These are phyloP conservation scores for Pseudogymnoascus sp. DNA, from an alignment of 2,329 filamentous ascomycete species.

Conservation along the genomic window DNA sequence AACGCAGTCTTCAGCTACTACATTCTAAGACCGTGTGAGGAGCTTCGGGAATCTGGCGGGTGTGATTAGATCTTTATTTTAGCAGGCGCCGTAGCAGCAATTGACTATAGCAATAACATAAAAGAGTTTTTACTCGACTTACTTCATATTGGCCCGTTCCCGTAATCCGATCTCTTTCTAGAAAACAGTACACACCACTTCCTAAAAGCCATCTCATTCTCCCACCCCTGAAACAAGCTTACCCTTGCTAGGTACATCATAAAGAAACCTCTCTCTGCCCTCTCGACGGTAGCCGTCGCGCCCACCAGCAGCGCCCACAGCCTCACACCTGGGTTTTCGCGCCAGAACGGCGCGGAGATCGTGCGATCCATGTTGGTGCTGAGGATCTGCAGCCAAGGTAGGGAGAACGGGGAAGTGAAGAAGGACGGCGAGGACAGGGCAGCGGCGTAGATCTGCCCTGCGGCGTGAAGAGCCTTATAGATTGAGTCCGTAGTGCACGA, in stretches of 20 bases:
- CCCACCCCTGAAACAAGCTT: background rate
- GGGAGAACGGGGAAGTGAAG: conserved; percentile 9
- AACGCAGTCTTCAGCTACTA: conserved; percentile 15
- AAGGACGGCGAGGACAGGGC: background rate
- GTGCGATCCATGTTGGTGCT: conserved; percentile 8
- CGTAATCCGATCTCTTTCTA: background rate
- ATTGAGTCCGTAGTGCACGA: conserved; percentile 10
- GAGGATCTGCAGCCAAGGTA: conserved; percentile 2
- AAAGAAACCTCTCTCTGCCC: conserved; percentile 14
- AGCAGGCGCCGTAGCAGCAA: background rate
- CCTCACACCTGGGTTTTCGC: conserved; percentile 12
- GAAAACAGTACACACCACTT: background rate
- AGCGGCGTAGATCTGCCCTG: conserved; percentile 8
- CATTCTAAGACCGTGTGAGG: conserved; percentile 2
- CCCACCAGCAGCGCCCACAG: conserved; percentile 14
- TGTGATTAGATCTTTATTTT: background rate
- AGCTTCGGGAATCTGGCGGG: background rate
- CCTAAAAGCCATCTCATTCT: background rate
- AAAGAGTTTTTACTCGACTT: background rate
- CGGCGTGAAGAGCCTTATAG: conserved; percentile 11
- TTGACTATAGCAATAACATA: background rate
- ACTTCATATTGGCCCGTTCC: background rate
- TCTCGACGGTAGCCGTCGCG: conserved; percentile 10
- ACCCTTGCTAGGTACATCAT: conserved; percentile 14
- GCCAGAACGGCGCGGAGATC: conserved; percentile 13